Percentiles rank a stretch among this genome's conserved stretches.
These are phyloP conservation scores for Lecanoromycetidae sp. DNA, from an alignment of 2,329 filamentous ascomycete genomes.

Conservation along the genomic window DNA sequence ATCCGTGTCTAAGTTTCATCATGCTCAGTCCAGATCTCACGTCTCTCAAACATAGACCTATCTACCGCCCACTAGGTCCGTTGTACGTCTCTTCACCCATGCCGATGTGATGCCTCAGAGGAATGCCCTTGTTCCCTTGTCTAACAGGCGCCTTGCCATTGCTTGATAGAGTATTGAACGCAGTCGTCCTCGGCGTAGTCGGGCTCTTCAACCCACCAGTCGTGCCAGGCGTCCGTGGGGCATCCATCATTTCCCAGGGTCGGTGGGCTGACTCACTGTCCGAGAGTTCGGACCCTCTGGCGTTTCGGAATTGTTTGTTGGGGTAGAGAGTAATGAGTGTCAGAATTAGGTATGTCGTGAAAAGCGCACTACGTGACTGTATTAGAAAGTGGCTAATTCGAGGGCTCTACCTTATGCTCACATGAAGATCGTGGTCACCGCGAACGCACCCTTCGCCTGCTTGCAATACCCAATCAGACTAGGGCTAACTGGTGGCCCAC, in stretches of 20 bases:
- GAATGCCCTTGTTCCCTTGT: conserved; percentile 13
- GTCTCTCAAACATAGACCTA: too few species aligned
- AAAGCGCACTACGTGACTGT: conserved; percentile 33
- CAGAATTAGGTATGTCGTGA: conserved; percentile 37
- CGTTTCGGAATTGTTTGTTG: conserved; percentile 3
- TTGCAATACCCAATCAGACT: conserved; percentile 43
- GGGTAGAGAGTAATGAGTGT: conserved; percentile 29
- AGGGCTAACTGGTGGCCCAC: conserved; percentile 37
- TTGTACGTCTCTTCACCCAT: conserved; percentile 18
- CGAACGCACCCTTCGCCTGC: conserved; percentile 49
- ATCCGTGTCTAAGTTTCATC: too few species aligned
- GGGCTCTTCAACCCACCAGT: conserved; percentile 20
- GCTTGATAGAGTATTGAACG: conserved; percentile 15
- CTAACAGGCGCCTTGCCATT: conserved; percentile 10
- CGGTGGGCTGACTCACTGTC: conserved; percentile 12
- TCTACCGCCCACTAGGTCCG: conserved; percentile 8
- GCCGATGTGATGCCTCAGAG: conserved; percentile 17
- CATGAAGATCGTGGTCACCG: conserved; percentile 44
- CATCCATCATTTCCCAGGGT: conserved; percentile 23
- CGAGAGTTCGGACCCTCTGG: conserved; percentile 2
- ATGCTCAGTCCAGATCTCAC: too few species aligned
- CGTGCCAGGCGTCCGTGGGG: conserved; percentile 16
- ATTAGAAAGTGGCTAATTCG: background rate
- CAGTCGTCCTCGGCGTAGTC: conserved; percentile 30
- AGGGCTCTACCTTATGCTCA: conserved; percentile 27